Evolutionary conservation across 2,329 filamentous ascomycete species (phyloP).

Genomic region (Paecilomyces formosus): DNA sequence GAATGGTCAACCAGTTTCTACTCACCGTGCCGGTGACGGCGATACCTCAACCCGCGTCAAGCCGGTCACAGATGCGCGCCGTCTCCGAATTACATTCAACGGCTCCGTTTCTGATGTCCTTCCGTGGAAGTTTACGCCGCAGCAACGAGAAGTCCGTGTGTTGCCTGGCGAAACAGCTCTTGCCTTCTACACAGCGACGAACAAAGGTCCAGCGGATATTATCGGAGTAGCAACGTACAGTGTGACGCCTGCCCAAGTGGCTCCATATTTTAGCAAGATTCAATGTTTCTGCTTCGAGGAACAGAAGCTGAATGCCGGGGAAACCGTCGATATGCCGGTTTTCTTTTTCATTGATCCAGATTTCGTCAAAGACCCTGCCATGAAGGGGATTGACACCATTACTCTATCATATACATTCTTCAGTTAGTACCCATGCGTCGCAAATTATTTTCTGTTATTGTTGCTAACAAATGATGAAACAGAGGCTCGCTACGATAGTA

Average conservation of each 20-base stretch:
- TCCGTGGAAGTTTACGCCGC: conserved; percentile 94
- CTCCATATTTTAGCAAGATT: conserved; percentile 98
- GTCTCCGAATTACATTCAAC: conserved; percentile 92
- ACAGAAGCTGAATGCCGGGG: conserved; percentile 85
- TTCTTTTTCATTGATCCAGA: conserved; percentile 99
- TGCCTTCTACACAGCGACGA: conserved; percentile 96
- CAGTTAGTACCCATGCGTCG: conserved; percentile 53
- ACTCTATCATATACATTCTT: conserved; percentile 98
- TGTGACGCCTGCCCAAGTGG: conserved; percentile 90
- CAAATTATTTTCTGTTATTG: not conserved
- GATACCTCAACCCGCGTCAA: conserved; percentile 70
- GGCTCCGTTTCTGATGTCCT: conserved; percentile 90
- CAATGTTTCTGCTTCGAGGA: conserved; percentile 99
- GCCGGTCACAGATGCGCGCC: conserved; percentile 71
- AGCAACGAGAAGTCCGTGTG: conserved; percentile 93
- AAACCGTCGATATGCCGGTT: conserved; percentile 98
- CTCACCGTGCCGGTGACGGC: conserved; percentile 57
- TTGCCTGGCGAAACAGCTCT: conserved; percentile 93
- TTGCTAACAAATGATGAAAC: conserved; percentile 27
- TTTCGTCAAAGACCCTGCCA: conserved; percentile 82
- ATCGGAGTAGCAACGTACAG: conserved; percentile 98
- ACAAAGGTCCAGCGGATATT: conserved; percentile 82
- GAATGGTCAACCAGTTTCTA: conserved; percentile 87
- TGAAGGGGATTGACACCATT: conserved; percentile 90
- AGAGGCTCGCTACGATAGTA: conserved; percentile 81